These are phyloP conservation scores for Strigomonas culicis DNA, from an alignment of 208 protist genomes.

Conservation along the genomic window DNA sequence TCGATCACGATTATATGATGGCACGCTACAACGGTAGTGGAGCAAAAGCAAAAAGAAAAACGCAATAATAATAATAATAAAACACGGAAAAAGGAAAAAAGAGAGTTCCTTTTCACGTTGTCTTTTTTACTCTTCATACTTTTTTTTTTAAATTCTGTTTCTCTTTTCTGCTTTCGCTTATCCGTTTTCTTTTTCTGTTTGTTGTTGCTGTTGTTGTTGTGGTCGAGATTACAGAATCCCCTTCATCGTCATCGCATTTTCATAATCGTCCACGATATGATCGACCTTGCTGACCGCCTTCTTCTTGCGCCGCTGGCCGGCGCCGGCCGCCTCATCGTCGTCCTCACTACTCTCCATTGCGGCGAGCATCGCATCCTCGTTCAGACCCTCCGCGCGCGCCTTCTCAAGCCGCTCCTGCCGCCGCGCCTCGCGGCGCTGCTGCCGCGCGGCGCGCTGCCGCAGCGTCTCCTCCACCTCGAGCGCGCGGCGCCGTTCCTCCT, in stretches of 20 bases:
- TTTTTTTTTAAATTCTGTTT: slow-evolving; percentile 1
- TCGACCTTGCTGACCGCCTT: slow-evolving; percentile 15
- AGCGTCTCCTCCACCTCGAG: slow-evolving; percentile 12
- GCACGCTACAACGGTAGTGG: neutral
- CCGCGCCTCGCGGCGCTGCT: slow-evolving; percentile 24
- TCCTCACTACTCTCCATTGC: slow-evolving; percentile 19
- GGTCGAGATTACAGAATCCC: slow-evolving; percentile 1
- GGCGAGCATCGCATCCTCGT: slow-evolving; percentile 20
- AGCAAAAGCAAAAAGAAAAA: slow-evolving; percentile 9
- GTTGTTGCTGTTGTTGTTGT: no score
- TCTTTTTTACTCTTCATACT: neutral
- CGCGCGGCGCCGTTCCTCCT: slow-evolving; percentile 16
- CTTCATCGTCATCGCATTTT: neutral
- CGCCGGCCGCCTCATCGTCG: slow-evolving; percentile 21
- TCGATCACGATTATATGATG: neutral
- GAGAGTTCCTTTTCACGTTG: neutral
- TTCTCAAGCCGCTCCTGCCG: slow-evolving; percentile 28
- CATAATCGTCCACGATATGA: neutral
- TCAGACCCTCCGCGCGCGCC: slow-evolving; percentile 18
- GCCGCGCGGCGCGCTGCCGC: neutral
- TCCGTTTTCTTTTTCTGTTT: slow-evolving; percentile 5
- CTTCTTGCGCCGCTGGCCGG: no score
- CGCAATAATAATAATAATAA: slow-evolving; percentile 9
- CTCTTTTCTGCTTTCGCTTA: neutral
- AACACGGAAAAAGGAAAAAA: slow-evolving; percentile 11